phyloP scores from a whole-genome alignment of 495 filamentous ascomycete genomes.

The Talaromyces adpressus region DNA sequence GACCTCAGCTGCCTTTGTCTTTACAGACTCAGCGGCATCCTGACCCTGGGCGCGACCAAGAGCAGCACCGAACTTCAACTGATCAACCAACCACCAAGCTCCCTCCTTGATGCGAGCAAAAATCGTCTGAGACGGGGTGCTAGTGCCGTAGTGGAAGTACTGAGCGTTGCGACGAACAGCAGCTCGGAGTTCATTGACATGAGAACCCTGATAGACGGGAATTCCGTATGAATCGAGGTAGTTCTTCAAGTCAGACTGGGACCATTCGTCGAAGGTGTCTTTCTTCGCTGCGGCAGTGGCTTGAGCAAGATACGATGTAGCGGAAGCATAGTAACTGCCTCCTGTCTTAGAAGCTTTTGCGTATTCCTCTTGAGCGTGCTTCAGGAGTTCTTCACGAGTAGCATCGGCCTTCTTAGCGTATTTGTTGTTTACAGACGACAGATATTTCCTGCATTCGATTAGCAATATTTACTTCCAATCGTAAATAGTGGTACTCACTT shows the following conservation, averaged over 20 bases:
- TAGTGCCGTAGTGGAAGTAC: slow-evolving; percentile 74
- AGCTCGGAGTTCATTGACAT: slow-evolving; percentile 55
- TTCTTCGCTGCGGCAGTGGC: slow-evolving; percentile 66
- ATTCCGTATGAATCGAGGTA: slow-evolving; percentile 80
- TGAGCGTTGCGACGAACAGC: slow-evolving; percentile 64
- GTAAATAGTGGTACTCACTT: slow-evolving; percentile 36
- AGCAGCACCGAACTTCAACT: slow-evolving; percentile 55
- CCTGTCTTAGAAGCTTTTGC: slow-evolving; percentile 61
- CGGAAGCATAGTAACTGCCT: slow-evolving; percentile 61
- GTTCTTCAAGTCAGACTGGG: slow-evolving; percentile 69
- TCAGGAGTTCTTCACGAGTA: slow-evolving; percentile 65
- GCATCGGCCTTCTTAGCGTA: slow-evolving; percentile 55
- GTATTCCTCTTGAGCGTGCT: slow-evolving; percentile 66
- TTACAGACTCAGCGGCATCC: slow-evolving; percentile 41
- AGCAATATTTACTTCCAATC: slow-evolving; percentile 9
- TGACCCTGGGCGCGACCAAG: slow-evolving; percentile 53
- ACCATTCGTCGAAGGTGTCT: slow-evolving; percentile 71
- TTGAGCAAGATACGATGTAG: slow-evolving; percentile 63
- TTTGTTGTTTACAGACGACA: slow-evolving; percentile 63
- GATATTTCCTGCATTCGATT: slow-evolving; percentile 49
- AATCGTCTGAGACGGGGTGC: slow-evolving; percentile 54
- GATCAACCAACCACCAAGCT: slow-evolving; percentile 53
- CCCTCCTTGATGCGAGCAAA: slow-evolving; percentile 55
- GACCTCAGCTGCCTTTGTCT: slow-evolving; percentile 25
- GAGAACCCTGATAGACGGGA: slow-evolving; percentile 63